Base-by-base conservation (phyloP, 257 asterid genomes). In the Agastache rugosa region DNA sequence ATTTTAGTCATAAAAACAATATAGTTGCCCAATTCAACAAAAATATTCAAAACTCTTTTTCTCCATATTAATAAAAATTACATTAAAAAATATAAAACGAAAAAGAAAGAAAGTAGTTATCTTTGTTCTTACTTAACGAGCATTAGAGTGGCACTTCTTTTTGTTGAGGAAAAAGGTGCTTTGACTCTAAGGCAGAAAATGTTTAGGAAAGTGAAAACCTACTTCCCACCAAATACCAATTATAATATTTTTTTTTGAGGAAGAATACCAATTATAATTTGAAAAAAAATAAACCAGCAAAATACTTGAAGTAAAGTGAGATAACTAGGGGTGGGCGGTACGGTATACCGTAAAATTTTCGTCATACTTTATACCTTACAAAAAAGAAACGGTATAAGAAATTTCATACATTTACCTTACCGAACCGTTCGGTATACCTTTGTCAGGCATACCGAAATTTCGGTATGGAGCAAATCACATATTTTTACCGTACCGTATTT, bases 151-250 rank as follows among this genome's bases (percentile, higher is more conserved):
- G 23, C 31, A 22, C 12, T 31, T 29, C 17, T 23, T 48, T 22
- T 22, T 19, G 25, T 60, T 67, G 1, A 73, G 41, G 72, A 20
- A 60, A 56, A 65, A 16, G 64, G 56, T 48, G 55, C 76, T 75
- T 71, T 41, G 69, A 75, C 63, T 22, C 58, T 3, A 71, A 60
- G 78, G 78, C 61, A 65, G 10, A 44, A 42, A 25, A 65, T 56
- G 11, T 34, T 78, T 56, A 45, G 42, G 61, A 65, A 48, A 48
- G 48, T 11, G 72, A 71, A 71, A 15, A 65, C 78, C 80, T 35
- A 70, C 74, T 71, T 69, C 41, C 72, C 58, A 78, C 78, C 75
- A 50, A 78, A 65, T 56, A 14, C 39, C 19, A 5, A 31, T 5
- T 5, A 31, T 31, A 0, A 31, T 5, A n/a, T n/a, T n/a, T n/a